phyloP scores from a whole-genome alignment of 2,329 filamentous ascomycete genomes.

The Fusarium sp. region DNA sequence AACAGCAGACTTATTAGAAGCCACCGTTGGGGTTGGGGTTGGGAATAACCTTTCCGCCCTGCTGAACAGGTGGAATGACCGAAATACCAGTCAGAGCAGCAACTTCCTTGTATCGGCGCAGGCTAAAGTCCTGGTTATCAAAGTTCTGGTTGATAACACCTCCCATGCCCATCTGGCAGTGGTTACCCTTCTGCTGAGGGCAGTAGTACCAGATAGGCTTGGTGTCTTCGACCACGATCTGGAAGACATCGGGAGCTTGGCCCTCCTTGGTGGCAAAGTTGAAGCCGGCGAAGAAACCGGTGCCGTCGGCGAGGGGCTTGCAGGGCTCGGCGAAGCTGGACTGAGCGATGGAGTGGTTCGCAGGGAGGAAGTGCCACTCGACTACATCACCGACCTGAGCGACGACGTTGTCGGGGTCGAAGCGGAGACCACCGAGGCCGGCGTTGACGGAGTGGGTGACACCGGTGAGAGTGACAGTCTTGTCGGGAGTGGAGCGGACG shows the following conservation, averaged over 20 bases:
- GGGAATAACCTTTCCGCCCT: slow-evolving; percentile 54
- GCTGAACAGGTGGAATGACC: slow-evolving; percentile 49
- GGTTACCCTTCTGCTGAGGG: slow-evolving; percentile 55
- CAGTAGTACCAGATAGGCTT: slow-evolving; percentile 61
- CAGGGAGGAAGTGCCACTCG: slow-evolving; percentile 67
- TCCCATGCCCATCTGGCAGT: slow-evolving; percentile 64
- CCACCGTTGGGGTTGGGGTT: slow-evolving; percentile 59
- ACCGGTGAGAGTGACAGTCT: slow-evolving; percentile 53
- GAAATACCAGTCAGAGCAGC: slow-evolving; percentile 52
- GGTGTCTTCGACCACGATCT: slow-evolving; percentile 56
- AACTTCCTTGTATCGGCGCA: slow-evolving; percentile 53
- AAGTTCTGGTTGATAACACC: slow-evolving; percentile 64
- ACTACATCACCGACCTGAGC: slow-evolving; percentile 63
- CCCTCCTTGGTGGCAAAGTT: slow-evolving; percentile 53
- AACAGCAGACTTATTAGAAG: slow-evolving; percentile 42
- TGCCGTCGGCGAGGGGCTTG: slow-evolving; percentile 53
- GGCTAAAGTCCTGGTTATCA: slow-evolving; percentile 53
- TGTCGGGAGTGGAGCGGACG: slow-evolving; percentile 45
- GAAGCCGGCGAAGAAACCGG: slow-evolving; percentile 62
- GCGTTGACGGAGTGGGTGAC: slow-evolving; percentile 62
- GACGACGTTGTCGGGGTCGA: slow-evolving; percentile 63
- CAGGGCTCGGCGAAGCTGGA: slow-evolving; percentile 59
- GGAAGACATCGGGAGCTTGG: slow-evolving; percentile 59
- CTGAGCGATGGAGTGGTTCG: slow-evolving; percentile 63
- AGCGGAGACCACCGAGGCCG: slow-evolving; percentile 60